A percentile compares a stretch with the other conserved stretches of the same genome.
These are phyloP conservation scores for Somion occarium DNA, from an alignment of 1,284 basidiomycete species.

Conservation along the genomic window DNA sequence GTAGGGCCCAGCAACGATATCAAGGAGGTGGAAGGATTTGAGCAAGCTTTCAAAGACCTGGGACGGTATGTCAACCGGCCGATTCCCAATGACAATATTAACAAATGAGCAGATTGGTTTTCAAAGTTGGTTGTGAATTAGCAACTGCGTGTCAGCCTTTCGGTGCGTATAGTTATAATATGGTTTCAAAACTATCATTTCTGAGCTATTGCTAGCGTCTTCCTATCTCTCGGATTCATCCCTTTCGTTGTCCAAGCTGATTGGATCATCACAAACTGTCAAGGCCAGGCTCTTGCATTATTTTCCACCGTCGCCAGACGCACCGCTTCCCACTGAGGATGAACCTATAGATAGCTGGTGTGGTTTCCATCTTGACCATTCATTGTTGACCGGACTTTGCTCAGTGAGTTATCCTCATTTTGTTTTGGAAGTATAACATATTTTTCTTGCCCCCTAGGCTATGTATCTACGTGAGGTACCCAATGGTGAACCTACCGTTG, in stretches of 20 bases:
- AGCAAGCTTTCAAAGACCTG: conserved; percentile 80
- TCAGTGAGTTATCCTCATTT: conserved; percentile 45
- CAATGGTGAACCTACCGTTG: conserved; percentile 38
- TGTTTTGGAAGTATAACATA: not conserved
- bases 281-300: conserved; percentile 91
- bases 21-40: conserved; percentile 68
- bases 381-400: conserved; percentile 85
- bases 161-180: no score
- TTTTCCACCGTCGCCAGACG: conserved; percentile 61
- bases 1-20: conserved; percentile 68
- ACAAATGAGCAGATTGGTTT: conserved; percentile 71
- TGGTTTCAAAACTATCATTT: not conserved
- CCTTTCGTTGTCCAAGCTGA: conserved; percentile 58
- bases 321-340: conserved; percentile 38
- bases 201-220: no score
- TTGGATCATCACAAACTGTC: conserved; percentile 62
- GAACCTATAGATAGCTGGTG: conserved; percentile 78
- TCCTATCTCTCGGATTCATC: conserved; percentile 59
- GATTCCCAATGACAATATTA: no score
- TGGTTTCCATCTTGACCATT: conserved; percentile 83
- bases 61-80: conserved; percentile 66
- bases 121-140: conserved; percentile 73
- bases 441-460: conserved; percentile 46
- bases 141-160: conserved; percentile 86
- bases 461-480: conserved; percentile 63